Base-by-base conservation (phyloP, 257 asterid genomes). In the Fraxinus excelsior region DNA sequence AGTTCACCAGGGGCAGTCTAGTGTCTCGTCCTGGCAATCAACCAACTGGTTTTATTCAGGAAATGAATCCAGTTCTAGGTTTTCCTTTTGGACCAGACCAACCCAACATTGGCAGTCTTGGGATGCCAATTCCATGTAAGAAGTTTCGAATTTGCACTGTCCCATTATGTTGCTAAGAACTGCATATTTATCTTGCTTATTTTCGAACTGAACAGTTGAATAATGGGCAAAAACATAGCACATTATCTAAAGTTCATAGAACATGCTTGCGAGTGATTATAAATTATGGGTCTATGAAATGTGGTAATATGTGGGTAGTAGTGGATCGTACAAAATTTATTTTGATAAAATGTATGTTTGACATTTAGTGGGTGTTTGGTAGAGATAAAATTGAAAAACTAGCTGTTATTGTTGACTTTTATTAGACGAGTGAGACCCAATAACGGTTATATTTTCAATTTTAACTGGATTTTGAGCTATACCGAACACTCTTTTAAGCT, bases 11-110 rank as follows among this genome's bases (percentile, higher is more conserved):
- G 82, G 88, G 83, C 49, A 78, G 82, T 72, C 88, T 92, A 34
- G 73, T 80, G n/a, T 79, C 91, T 32, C 91, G 80, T 69, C 85
- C 88, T 65, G 87, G 88, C 82, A 86, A 71, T 84, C 94, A 85
- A 80, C 68, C 86, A 53, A 69, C 91, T 79, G 85, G 84, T 73
- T 76, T 89, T 76, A 72, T 82, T 73, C 97, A 85, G 69, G 97
- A 88, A 40, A 80, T 80, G 78, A 91, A 82, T 80, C 87, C 87
- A 19, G 83, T 82, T 87, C 94, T 83, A 81, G 91, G 91, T 49
- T 86, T 81, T 73, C 90, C 97, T 14, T 83, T 83, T 42, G 90
- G 92, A 62, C 83, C 90, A 62, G 87, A 70, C 65, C 88, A 77
- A 56, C 92, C 90, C 73, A 85, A 81, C 78, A 58, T 83, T 75